Conservation (phyloP, 306 rosid species). For the Pachyrhizus erosus region DNA sequence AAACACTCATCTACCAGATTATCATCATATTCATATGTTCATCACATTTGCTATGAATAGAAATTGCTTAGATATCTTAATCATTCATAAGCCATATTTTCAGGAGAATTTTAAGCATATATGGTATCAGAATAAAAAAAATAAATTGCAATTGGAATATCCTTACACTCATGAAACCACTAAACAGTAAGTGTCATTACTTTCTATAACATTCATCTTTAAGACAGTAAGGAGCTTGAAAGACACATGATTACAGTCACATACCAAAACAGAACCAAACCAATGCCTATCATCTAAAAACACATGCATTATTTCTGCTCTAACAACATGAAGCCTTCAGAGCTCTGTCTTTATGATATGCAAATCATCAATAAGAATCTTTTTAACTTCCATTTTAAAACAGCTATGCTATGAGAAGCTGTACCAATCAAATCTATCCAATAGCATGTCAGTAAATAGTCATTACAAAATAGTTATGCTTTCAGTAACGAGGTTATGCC, state of each 20-base stretch:
- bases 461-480: conserved; percentile 20
- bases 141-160: neutral
- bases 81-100: conserved; percentile 19
- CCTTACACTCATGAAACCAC: conserved; percentile 14
- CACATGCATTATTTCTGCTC: neutral
- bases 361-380: neutral
- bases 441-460: conserved; percentile 10
- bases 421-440: conserved; percentile 8
- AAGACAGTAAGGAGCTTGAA: neutral
- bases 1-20: conserved; percentile 3
- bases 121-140: neutral
- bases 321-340: conserved; percentile 12
- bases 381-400: conserved; percentile 14
- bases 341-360: neutral
- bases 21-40: conserved; percentile 13
- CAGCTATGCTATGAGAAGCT: neutral
- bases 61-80: conserved; percentile 1
- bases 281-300: neutral
- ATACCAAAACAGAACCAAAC: conserved; percentile 24
- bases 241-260: conserved; percentile 1
- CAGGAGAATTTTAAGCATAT: conserved; percentile 15
- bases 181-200: neutral
- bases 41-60: neutral
- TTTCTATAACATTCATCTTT: neutral
- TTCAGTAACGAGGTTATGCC: conserved; percentile 29